Evolutionary conservation across 2,329 filamentous ascomycete species (phyloP).

Genomic region (Fusarium sp.): DNA sequence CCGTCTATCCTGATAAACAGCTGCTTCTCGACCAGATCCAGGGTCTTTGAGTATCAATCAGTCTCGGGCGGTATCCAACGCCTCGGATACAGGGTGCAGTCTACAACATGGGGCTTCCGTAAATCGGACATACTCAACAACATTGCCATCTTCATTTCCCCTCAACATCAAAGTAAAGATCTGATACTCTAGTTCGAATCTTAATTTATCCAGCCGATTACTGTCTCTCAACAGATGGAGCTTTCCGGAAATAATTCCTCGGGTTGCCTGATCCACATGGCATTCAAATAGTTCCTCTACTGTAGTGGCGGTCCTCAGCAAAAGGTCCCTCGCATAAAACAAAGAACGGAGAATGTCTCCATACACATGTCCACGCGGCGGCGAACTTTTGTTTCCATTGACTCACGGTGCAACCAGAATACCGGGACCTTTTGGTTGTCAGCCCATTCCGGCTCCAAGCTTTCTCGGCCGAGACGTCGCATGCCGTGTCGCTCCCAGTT

Average conservation of each 20-base stretch:
- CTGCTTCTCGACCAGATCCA: slow-evolving; percentile 14
- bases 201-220: neutral
- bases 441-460: slow-evolving; percentile 19
- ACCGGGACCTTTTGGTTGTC: slow-evolving; percentile 30
- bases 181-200: neutral
- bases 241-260: neutral
- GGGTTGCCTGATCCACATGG: slow-evolving; percentile 16
- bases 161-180: neutral
- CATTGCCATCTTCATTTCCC: neutral
- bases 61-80: neutral
- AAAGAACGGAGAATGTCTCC: slow-evolving; percentile 19
- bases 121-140: neutral
- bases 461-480: slow-evolving; percentile 12
- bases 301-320: slow-evolving; percentile 9
- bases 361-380: slow-evolving; percentile 20
- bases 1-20: slow-evolving; percentile 10
- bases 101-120: neutral
- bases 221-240: neutral
- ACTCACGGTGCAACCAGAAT: slow-evolving; percentile 22
- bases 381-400: slow-evolving; percentile 35
- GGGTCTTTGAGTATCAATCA: slow-evolving; percentile 14
- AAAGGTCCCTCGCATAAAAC: slow-evolving; percentile 26
- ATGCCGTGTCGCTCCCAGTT: neutral
- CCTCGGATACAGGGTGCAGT: slow-evolving; percentile 7
- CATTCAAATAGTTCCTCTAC: neutral